These are phyloP conservation scores for Fusarium hainanense DNA, from an alignment of 2,329 filamentous ascomycete species.

Conservation along the genomic window DNA sequence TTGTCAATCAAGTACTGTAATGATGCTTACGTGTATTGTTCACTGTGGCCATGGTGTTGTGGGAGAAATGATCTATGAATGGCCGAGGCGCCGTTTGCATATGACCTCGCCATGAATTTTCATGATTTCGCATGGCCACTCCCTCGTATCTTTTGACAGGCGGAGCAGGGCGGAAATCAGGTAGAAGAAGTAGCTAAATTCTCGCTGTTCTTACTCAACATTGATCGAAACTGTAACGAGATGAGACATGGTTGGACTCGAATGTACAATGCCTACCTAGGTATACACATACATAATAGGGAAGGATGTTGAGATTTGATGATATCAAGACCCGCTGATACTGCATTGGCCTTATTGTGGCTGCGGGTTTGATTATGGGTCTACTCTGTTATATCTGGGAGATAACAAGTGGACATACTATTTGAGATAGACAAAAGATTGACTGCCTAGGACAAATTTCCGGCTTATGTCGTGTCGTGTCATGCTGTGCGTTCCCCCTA, in stretches of 20 bases:
- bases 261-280: background rate
- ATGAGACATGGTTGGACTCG: background rate
- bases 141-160: background rate
- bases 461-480: no score
- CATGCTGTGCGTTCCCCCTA: background rate
- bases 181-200: background rate
- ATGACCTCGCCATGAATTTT: background rate
- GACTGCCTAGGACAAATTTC: background rate
- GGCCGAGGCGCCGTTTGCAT: background rate
- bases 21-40: constrained; percentile 6
- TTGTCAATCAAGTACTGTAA: constrained; percentile 28
- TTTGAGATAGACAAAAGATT: background rate
- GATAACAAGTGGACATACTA: background rate
- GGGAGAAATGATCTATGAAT: background rate
- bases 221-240: background rate
- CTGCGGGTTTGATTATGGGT: background rate
- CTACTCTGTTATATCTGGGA: background rate
- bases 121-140: background rate
- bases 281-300: background rate
- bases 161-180: background rate
- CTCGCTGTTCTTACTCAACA: background rate
- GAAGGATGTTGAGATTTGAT: background rate
- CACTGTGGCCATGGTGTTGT: background rate
- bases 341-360: background rate
- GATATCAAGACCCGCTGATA: background rate